phyloP scores from a whole-genome alignment of 108 stramenopile species.

The Nannochloropsis granulata region DNA sequence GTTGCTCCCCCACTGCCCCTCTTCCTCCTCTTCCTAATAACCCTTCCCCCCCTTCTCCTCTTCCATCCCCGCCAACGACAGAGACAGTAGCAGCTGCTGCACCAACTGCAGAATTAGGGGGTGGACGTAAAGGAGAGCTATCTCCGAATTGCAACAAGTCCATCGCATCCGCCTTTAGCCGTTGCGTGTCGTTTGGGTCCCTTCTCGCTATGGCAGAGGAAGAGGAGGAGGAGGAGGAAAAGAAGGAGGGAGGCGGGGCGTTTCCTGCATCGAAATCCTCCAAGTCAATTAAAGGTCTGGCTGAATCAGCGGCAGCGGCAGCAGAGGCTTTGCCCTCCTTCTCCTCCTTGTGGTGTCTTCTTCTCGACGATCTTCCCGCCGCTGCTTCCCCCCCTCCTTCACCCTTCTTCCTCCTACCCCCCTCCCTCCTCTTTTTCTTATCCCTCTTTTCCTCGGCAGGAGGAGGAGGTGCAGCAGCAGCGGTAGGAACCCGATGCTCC shows the following conservation, averaged over 20 bases:
- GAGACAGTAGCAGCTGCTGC: neutral
- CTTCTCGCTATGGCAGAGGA: neutral
- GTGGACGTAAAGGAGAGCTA: neutral
- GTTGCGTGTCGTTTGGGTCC: neutral
- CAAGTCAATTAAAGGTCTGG: neutral
- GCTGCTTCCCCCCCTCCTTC: neutral
- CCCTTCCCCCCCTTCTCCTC: no score
- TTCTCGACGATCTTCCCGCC: neutral
- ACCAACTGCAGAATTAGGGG: neutral
- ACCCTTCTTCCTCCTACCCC: neutral
- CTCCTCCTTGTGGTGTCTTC: neutral
- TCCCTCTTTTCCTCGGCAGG: neutral
- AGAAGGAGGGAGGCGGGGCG: neutral
- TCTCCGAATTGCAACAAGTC: neutral
- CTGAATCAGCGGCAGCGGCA: neutral
- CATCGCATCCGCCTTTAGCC: neutral
- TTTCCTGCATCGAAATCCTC: neutral
- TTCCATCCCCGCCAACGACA: neutral
- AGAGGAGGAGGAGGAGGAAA: neutral
- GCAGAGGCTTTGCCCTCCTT: neutral
- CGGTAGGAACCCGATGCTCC: conserved; percentile 9
- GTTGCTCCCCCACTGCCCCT: no score
- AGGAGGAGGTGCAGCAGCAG: no score
- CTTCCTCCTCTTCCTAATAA: no score
- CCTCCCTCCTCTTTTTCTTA: neutral